These are phyloP conservation scores for Suhomyces terraborum DNA, from an alignment of 1,139 yeast species.

Conservation along the genomic window DNA sequence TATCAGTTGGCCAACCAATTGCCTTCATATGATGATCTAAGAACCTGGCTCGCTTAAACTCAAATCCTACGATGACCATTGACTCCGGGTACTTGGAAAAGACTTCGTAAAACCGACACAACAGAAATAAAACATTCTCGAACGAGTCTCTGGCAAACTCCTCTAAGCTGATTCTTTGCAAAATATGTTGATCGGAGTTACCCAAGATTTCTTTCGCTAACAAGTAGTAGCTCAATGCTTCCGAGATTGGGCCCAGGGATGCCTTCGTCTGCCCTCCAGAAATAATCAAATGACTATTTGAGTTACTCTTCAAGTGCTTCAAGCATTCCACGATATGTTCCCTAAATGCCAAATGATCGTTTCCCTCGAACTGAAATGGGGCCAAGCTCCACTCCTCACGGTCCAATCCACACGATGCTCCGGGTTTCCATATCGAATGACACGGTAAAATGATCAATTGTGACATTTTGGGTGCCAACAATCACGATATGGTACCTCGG, in stretches of 20 bases:
- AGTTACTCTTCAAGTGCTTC: conserved; percentile 31
- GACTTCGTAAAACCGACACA: conserved; percentile 57
- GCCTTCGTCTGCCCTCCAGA: conserved; percentile 76
- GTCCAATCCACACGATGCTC: conserved; percentile 37
- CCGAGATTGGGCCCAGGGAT: conserved; percentile 57
- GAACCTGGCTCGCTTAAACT: conserved; percentile 67
- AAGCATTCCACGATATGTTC: conserved; percentile 55
- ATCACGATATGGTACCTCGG: background rate
- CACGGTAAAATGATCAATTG: conserved; percentile 58
- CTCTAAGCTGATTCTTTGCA: conserved; percentile 48
- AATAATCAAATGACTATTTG: conserved; percentile 45
- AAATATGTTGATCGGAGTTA: conserved; percentile 3
- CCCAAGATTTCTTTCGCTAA: conserved; percentile 27
- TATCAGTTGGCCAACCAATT: conserved; percentile 35
- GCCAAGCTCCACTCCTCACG: conserved; percentile 64
- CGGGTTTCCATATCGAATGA: conserved; percentile 62
- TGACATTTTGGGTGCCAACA: conserved; percentile 4
- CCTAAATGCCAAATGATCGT: conserved; percentile 66
- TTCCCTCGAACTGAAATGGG: conserved; percentile 66
- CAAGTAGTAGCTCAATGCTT: conserved; percentile 58
- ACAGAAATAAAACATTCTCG: conserved; percentile 70
- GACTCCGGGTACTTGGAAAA: conserved; percentile 49
- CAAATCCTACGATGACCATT: conserved; percentile 70
- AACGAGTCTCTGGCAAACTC: conserved; percentile 81
- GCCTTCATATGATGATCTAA: conserved; percentile 57